Conservation (phyloP, 2,329 filamentous ascomycete genomes). For the Trichophyton mentagrophytes region DNA sequence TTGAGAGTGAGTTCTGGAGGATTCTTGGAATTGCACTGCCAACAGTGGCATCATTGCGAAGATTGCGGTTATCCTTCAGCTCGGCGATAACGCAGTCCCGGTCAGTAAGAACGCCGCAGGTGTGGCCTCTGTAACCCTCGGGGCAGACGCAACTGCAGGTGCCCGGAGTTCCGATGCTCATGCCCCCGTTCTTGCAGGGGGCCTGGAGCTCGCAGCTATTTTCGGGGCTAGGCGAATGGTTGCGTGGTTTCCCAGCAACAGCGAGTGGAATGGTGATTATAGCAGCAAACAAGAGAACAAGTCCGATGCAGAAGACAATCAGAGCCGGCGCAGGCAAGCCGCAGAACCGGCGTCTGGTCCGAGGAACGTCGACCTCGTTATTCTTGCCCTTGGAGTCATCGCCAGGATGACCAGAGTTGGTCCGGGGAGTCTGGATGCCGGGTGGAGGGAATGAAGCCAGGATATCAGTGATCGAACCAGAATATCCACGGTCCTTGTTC, state of each 20-base stretch:
- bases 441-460: conserved; percentile 53
- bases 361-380: conserved; percentile 12
- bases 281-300: conserved; percentile 61
- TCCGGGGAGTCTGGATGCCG: conserved; percentile 36
- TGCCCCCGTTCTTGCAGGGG: conserved; percentile 67
- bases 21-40: conserved; percentile 67
- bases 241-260: conserved; percentile 46
- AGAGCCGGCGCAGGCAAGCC: conserved; percentile 74
- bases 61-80: conserved; percentile 28
- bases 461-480: conserved; percentile 50
- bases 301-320: conserved; percentile 49
- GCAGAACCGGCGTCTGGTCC: conserved; percentile 54
- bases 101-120: conserved; percentile 40
- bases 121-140: conserved; percentile 65
- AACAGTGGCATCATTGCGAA: conserved; percentile 57
- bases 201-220: conserved; percentile 46
- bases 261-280: conserved; percentile 68
- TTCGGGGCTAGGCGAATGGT: conserved; percentile 23
- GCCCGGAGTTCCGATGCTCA: conserved; percentile 54
- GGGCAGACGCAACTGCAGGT: conserved; percentile 77
- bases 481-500: conserved; percentile 25
- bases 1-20: conserved; percentile 49
- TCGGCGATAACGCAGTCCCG: conserved; percentile 44
- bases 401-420: background rate
- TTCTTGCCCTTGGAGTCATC: conserved; percentile 16